Evolutionary conservation across 306 rosid genomes (phyloP).

Genomic region (Cicer cuneatum): DNA sequence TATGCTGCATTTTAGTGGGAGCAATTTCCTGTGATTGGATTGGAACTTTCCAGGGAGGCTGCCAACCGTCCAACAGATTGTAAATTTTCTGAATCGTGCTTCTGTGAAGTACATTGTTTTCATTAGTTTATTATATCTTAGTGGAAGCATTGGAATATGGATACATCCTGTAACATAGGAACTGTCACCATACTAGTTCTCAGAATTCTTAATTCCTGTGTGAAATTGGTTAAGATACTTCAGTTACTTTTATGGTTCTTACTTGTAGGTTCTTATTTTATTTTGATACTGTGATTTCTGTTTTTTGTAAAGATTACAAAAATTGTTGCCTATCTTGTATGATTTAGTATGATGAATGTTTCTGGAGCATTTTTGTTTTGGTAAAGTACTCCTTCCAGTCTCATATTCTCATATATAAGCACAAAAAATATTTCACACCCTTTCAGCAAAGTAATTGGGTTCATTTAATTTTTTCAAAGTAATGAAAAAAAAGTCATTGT

Average conservation of each 20-base stretch:
- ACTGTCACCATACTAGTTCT: conserved; percentile 39
- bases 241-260: conserved; percentile 17
- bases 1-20: conserved; percentile 46
- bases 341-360: conserved; percentile 7
- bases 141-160: conserved; percentile 51
- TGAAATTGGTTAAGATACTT: conserved; percentile 26
- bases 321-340: conserved; percentile 7
- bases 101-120: conserved; percentile 69
- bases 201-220: conserved; percentile 38
- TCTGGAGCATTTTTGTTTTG: conserved; percentile 27
- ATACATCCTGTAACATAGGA: conserved; percentile 49
- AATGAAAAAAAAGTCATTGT: too few relatives aligned
- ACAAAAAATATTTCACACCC: too few relatives aligned
- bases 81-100: conserved; percentile 57
- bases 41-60: conserved; percentile 48
- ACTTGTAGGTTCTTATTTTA: background rate
- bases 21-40: conserved; percentile 50
- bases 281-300: conserved; percentile 11
- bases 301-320: background rate
- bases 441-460: too few relatives aligned
- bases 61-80: conserved; percentile 50
- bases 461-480: too few relatives aligned
- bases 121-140: conserved; percentile 51
- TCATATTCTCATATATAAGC: too few relatives aligned
- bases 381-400: background rate